Evolutionary conservation across 2,329 filamentous ascomycete genomes (phyloP), one percentile per base, ranked within the genome.

Genomic region (Macrophomina tecta): DNA sequence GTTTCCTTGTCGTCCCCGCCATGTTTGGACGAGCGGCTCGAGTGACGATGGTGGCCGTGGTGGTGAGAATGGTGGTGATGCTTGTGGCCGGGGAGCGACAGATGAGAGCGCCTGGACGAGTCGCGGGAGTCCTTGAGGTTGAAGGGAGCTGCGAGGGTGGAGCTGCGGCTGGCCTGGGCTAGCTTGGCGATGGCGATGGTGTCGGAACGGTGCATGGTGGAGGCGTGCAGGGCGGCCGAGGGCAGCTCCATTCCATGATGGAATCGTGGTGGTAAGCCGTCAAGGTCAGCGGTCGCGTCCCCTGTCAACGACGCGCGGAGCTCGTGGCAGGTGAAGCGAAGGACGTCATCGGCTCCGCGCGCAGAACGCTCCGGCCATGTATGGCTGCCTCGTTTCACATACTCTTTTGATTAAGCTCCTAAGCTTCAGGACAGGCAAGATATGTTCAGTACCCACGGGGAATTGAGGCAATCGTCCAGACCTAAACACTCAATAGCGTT

Each of bases 1-100:
- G 82, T 78, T 1, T 67, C 65, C 48, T 55, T 56, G 3, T 66
- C 55, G 30, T 60, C 53, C n/a, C 76, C 77, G 40, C 76, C 77
- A 68, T 82, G 79, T 69, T 80, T 82, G 12, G 49, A 53, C 28
- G 60, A 61, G 64, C 67, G 63, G 40, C 65, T 40, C 4, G 46
- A 42, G 18, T 38, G 69, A 53, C 80, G 79, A 30, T 72, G 69
- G 40, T 67, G 51, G 51, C 70, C 69, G 64, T 72, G 69, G 64
- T 74, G 73, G 55, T 76, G 71, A 30, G 51, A 45, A 38, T 65
- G 64, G 55, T 67, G 63, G 56, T 68, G 63, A 14, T 60, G 64
- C 14, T 53, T 70, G 36, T 74, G 74, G 69, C 72, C 74, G 67
- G 72, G 74, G 52, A 72, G 70, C 61, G 73, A 72, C 11, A 73